Evolutionary conservation across 768 basidiomycete species (phyloP).

Genomic region (Neoboletus brunneissimus): DNA sequence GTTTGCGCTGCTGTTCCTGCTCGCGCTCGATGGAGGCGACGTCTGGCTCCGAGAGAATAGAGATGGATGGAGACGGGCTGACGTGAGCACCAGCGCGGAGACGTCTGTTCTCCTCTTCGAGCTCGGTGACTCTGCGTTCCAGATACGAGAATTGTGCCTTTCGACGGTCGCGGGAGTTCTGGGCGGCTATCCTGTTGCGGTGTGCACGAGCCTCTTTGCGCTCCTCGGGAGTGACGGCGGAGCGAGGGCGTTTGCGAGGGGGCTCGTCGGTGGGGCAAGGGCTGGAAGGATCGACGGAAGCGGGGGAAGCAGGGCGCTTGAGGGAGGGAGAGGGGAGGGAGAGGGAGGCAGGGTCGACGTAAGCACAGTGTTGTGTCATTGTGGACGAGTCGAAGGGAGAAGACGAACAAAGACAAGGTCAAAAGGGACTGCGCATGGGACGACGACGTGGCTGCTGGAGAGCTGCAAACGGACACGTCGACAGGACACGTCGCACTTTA

Average conservation of each 20-base stretch:
- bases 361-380: conserved; percentile 29
- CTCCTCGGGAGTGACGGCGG: conserved; percentile 63
- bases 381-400: background rate
- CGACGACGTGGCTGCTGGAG: conserved; percentile 20
- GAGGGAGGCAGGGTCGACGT: conserved; percentile 39
- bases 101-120: conserved; percentile 81
- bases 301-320: conserved; percentile 30
- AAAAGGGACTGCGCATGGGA: conserved; percentile 14
- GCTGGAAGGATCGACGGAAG: conserved; percentile 17
- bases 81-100: conserved; percentile 54
- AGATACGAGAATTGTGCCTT: conserved; percentile 78
- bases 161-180: conserved; percentile 87
- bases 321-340: conserved; percentile 37
- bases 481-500: conserved; percentile 32
- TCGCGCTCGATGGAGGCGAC: conserved; percentile 26
- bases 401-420: conserved; percentile 23
- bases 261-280: conserved; percentile 37
- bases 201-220: conserved; percentile 87
- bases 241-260: conserved; percentile 73
- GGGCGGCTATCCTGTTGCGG: conserved; percentile 90
- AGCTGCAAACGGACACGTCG: conserved; percentile 25
- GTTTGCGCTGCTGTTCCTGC: conserved; percentile 33
- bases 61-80: conserved; percentile 20
- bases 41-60: conserved; percentile 17
- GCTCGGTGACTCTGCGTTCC: conserved; percentile 63